Percentiles rank a stretch among this genome's conserved stretches.
Evolutionary conservation across 371 early-diverging fungal species (phyloP).

Genomic region (Mortierella sp.): DNA sequence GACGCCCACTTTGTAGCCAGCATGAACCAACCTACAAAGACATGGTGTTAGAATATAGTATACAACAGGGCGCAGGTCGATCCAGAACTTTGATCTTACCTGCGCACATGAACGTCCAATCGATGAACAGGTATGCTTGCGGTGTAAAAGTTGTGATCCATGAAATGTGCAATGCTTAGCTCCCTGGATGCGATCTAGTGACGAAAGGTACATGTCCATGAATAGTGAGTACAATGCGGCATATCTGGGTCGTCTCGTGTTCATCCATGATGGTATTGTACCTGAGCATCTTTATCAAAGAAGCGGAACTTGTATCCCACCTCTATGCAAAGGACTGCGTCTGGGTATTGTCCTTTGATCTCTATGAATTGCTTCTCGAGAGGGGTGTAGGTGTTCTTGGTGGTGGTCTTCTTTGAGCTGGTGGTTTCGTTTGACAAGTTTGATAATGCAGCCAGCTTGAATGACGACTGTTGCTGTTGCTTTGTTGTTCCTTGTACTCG

Average conservation of each 20-base stretch:
- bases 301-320: constrained; percentile 92
- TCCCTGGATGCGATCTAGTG: constrained; percentile 72
- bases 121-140: constrained; percentile 86
- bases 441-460: not conserved
- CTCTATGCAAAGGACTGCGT: constrained; percentile 81
- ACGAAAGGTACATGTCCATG: not conserved
- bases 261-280: constrained; percentile 15
- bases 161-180: constrained; percentile 81
- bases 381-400: constrained; percentile 73
- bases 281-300: constrained; percentile 80
- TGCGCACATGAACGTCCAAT: constrained; percentile 78
- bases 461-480: not conserved
- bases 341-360: constrained; percentile 75
- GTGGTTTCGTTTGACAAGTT: constrained; percentile 3
- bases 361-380: constrained; percentile 84
- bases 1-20: constrained; percentile 88
- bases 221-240: not conserved
- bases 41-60: not conserved
- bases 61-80: not conserved
- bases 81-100: constrained; percentile 47
- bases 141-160: constrained; percentile 81
- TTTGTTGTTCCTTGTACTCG: not conserved
- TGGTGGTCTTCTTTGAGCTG: constrained; percentile 14
- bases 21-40: constrained; percentile 71
- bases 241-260: too few relatives aligned